phyloP scores from a whole-genome alignment of 2,329 filamentous ascomycete species.

The Fusarium oligoseptatum region DNA sequence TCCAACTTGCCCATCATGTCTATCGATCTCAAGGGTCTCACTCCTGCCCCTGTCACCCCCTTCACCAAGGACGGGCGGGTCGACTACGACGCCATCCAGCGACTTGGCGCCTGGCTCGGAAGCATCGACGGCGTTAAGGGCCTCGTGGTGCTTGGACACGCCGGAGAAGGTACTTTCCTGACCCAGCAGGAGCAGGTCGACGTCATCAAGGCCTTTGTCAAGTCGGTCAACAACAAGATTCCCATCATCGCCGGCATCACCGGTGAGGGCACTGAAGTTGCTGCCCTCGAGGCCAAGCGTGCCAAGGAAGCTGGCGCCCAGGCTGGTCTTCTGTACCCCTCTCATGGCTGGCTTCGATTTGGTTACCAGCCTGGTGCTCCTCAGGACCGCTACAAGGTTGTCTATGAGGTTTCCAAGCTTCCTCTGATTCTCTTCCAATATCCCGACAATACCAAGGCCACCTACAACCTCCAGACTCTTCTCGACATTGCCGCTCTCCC shows the following conservation, averaged over 20 bases:
- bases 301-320: slow-evolving; percentile 64
- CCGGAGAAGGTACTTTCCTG: slow-evolving; percentile 67
- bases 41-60: slow-evolving; percentile 65
- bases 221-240: slow-evolving; percentile 63
- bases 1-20: slow-evolving; percentile 38
- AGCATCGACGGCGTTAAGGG: slow-evolving; percentile 65
- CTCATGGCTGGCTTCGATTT: slow-evolving; percentile 68
- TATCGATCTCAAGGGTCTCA: slow-evolving; percentile 63
- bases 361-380: slow-evolving; percentile 66
- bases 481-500: slow-evolving; percentile 66
- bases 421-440: slow-evolving; percentile 68
- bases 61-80: slow-evolving; percentile 63
- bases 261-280: slow-evolving; percentile 65
- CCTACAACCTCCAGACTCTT: slow-evolving; percentile 64
- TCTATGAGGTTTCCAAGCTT: slow-evolving; percentile 63
- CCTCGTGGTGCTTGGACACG: slow-evolving; percentile 67
- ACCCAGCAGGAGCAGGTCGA: slow-evolving; percentile 62
- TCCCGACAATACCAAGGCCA: slow-evolving; percentile 66
- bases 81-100: slow-evolving; percentile 66
- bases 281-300: slow-evolving; percentile 64
- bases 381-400: slow-evolving; percentile 63
- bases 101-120: slow-evolving; percentile 66
- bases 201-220: slow-evolving; percentile 66
- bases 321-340: slow-evolving; percentile 65
- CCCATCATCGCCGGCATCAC: slow-evolving; percentile 68